Percentiles rank a stretch among this genome's conserved stretches.
Evolutionary conservation across 306 rosid species (phyloP).

Genomic region (Lotus japonicus): DNA sequence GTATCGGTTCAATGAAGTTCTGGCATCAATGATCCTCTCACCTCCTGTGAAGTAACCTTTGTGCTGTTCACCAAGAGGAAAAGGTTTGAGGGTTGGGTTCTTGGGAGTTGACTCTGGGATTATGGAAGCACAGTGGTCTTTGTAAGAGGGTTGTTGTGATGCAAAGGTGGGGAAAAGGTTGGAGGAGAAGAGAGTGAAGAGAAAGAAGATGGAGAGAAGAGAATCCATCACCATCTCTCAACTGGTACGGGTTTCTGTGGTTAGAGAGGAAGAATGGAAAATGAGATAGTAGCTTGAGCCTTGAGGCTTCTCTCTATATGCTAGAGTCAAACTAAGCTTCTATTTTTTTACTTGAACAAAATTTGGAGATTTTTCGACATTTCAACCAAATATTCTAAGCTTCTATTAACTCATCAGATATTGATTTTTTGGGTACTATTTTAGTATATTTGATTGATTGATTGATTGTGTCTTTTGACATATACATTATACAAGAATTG

Average conservation of each 20-base stretch:
- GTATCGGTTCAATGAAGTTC: not conserved
- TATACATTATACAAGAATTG: too few relatives aligned
- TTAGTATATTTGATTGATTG: too few relatives aligned
- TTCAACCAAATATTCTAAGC: too few relatives aligned
- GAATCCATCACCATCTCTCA: constrained; percentile 25
- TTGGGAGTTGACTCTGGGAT: constrained; percentile 23
- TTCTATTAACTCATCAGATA: too few relatives aligned
- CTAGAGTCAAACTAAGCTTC: not conserved
- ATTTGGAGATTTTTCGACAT: too few relatives aligned
- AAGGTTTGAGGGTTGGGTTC: not conserved
- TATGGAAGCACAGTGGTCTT: constrained; percentile 35
- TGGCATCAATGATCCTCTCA: not conserved
- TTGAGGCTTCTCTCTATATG: not conserved
- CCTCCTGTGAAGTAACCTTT: constrained; percentile 36
- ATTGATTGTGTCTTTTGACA: too few relatives aligned
- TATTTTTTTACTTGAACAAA: not conserved
- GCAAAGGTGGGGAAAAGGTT: constrained; percentile 17
- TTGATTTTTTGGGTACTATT: too few relatives aligned
- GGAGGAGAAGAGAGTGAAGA: not conserved
- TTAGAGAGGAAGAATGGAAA: not conserved
- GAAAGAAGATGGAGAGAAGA: constrained; percentile 25
- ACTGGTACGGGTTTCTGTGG: not conserved
- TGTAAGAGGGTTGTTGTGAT: constrained; percentile 17
- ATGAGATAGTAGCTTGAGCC: not conserved
- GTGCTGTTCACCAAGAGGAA: not conserved